phyloP scores from a whole-genome alignment of 2,329 filamentous ascomycete species.

The Colletotrichum phormii region DNA sequence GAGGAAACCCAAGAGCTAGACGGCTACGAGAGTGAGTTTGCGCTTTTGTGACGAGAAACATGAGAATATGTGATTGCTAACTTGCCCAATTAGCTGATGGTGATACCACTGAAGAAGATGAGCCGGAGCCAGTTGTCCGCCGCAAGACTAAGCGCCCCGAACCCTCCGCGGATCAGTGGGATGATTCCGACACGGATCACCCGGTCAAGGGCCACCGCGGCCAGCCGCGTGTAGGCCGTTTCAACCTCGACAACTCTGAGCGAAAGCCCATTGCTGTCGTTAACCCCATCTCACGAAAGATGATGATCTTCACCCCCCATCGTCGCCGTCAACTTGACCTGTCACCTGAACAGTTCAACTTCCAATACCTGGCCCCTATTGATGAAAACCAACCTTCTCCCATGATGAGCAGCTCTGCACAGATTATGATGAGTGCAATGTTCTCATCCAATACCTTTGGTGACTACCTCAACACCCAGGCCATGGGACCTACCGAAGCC shows the following conservation, averaged over 20 bases:
- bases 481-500: conserved; percentile 79
- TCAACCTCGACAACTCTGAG: conserved; percentile 64
- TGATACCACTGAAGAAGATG: conserved; percentile 72
- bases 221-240: conserved; percentile 65
- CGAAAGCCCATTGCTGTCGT: conserved; percentile 70
- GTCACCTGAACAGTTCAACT: conserved; percentile 66
- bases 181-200: conserved; percentile 62
- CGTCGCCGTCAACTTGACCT: conserved; percentile 61
- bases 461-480: conserved; percentile 70
- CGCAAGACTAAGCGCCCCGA: conserved; percentile 59
- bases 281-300: conserved; percentile 68
- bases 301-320: conserved; percentile 73
- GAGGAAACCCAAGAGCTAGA: conserved; percentile 60
- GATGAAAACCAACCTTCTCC: conserved; percentile 58
- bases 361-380: conserved; percentile 53
- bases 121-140: conserved; percentile 60
- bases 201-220: conserved; percentile 61
- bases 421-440: conserved; percentile 84
- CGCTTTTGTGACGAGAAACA: conserved; percentile 13
- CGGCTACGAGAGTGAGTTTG: conserved; percentile 70
- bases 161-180: conserved; percentile 46
- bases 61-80: conserved; percentile 29
- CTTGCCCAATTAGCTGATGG: conserved; percentile 61
- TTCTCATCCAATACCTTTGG: conserved; percentile 67
- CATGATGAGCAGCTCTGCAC: conserved; percentile 75